Evolutionary conservation across 805 yeast species (phyloP).

Genomic region (Yarrowia osloensis): DNA sequence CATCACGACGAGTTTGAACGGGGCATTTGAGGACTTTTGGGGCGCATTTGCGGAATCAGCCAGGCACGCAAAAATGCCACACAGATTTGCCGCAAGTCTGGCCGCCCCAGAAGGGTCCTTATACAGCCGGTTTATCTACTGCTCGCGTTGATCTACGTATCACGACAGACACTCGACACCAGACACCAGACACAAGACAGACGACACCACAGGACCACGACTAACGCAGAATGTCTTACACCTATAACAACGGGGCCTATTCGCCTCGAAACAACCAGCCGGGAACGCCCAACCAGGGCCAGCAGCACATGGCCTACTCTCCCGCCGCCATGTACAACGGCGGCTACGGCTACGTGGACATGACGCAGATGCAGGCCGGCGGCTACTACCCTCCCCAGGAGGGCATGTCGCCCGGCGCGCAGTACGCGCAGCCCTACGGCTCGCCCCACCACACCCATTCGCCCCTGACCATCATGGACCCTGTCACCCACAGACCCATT

Average conservation of each 20-base stretch:
- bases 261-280: slow-evolving; percentile 31
- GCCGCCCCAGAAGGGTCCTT: too few relatives aligned
- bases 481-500: slow-evolving; percentile 38
- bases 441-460: slow-evolving; percentile 32
- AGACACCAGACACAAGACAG: background rate
- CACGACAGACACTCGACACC: background rate
- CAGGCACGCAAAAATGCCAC: too few relatives aligned
- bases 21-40: too few relatives aligned
- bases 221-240: slow-evolving; percentile 29
- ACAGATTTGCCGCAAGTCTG: too few relatives aligned
- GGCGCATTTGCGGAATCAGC: too few relatives aligned
- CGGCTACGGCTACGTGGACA: slow-evolving; percentile 27
- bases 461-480: slow-evolving; percentile 38
- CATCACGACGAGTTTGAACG: background rate
- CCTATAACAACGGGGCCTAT: slow-evolving; percentile 25
- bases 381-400: slow-evolving; percentile 17
- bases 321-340: slow-evolving; percentile 26
- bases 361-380: slow-evolving; percentile 5
- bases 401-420: slow-evolving; percentile 25
- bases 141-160: slow-evolving; percentile 1
- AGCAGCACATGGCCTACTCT: slow-evolving; percentile 29
- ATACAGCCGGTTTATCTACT: too few relatives aligned
- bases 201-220: background rate
- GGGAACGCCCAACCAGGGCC: slow-evolving; percentile 31
- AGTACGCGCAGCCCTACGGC: slow-evolving; percentile 18